Base-by-base conservation (phyloP, 441 rosid species). In the Gossypium armourianum region DNA sequence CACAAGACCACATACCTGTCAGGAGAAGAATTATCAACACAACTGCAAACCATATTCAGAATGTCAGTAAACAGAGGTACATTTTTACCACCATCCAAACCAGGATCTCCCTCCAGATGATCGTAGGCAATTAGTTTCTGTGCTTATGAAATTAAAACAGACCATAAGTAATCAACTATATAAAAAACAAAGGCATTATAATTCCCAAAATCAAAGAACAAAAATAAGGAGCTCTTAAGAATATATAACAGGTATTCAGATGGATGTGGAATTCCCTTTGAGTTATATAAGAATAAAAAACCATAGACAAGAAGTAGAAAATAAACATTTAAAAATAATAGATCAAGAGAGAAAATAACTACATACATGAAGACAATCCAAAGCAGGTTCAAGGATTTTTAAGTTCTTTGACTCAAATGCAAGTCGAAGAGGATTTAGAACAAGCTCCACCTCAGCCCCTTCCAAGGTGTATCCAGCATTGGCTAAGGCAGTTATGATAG, bases 321-420 rank as follows among this genome's bases (percentile, higher is more conserved):
- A 40, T 29, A 62, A 16, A 57, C 29, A 40, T 26, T 47, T 12
- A 21, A 43, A 59, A 58, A 15, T 19, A 70, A 58, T 26, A 58
- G 36, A 47, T 47, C 26, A 26, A 45, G 67, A 59, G 49, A 3
- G 21, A 70, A 70, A 59, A 47, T 1, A 66, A 76, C 70, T 54
- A 70, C 95, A 57, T 89, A 95, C 99, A 88, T 95, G 99, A 80
- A 92, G 94, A 83, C 97, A 95, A 83, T 95, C 99, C 90, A 95
- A 84, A 68, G 99, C 97, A 83, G 94, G 88, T 78, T 95, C 97
- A 60, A 90, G 71, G 78, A 95, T 77, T 79, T 88, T 95, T 78
- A 88, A 77, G 85, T 84, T 89, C 88, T 89, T 92, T 32, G 99
- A 88, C 83, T 95, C 97, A 69, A 92, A 88, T 70, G 99, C 96